Conservation (phyloP, 768 basidiomycete genomes). For the Agaricus blazei region DNA sequence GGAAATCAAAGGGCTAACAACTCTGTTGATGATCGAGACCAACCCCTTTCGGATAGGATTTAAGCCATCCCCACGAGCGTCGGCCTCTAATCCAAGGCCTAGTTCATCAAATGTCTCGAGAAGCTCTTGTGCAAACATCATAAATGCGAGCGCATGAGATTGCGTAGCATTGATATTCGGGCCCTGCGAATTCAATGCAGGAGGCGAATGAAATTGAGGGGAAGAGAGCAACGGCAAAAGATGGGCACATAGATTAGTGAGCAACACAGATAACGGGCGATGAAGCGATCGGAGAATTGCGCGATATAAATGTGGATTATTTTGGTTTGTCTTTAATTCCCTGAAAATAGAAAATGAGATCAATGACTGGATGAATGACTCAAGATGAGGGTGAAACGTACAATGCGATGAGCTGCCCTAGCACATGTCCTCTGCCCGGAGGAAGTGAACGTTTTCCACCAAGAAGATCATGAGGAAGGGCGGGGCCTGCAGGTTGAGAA, state of each 20-base stretch:
- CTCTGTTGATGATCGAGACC: slow-evolving; percentile 59
- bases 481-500: slow-evolving; percentile 55
- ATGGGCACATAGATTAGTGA: slow-evolving; percentile 63
- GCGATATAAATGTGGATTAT: slow-evolving; percentile 59
- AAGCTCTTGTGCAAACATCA: slow-evolving; percentile 69
- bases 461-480: slow-evolving; percentile 46
- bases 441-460: slow-evolving; percentile 70
- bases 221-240: slow-evolving; percentile 66
- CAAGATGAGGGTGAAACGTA: slow-evolving; percentile 31
- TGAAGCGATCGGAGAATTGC: slow-evolving; percentile 72
- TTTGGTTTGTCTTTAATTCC: slow-evolving; percentile 61
- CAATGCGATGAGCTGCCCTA: slow-evolving; percentile 69
- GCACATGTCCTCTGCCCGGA: slow-evolving; percentile 59
- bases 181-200: slow-evolving; percentile 43
- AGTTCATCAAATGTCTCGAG: slow-evolving; percentile 66
- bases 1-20: slow-evolving; percentile 58
- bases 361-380: slow-evolving; percentile 10
- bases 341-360: slow-evolving; percentile 30
- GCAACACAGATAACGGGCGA: slow-evolving; percentile 69
- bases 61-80: slow-evolving; percentile 62
- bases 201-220: slow-evolving; percentile 48
- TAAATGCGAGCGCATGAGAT: slow-evolving; percentile 63
- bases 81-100: slow-evolving; percentile 54
- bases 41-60: slow-evolving; percentile 68
- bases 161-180: slow-evolving; percentile 62